These are phyloP conservation scores for Neonectria sp. DNA, from an alignment of 2,329 filamentous ascomycete genomes.

Conservation along the genomic window DNA sequence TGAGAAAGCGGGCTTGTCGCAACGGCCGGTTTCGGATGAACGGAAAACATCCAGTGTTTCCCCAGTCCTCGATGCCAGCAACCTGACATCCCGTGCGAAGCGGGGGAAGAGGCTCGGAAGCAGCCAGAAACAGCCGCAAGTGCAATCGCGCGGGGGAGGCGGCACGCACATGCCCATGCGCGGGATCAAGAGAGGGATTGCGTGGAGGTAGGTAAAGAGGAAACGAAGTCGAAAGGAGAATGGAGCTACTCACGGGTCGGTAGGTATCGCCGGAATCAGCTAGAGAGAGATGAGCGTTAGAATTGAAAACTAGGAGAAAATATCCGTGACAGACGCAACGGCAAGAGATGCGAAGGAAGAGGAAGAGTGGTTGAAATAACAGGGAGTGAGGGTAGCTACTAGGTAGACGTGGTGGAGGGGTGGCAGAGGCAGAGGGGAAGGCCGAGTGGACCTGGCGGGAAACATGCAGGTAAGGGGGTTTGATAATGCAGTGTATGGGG, in stretches of 20 bases:
- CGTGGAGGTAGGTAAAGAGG: slow-evolving; percentile 29
- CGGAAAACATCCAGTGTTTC: slow-evolving; percentile 36
- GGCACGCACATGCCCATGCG: slow-evolving; percentile 37
- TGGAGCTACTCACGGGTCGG: slow-evolving; percentile 67
- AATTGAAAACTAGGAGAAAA: slow-evolving; percentile 43
- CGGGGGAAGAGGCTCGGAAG: slow-evolving; percentile 37
- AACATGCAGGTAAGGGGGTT: slow-evolving; percentile 62
- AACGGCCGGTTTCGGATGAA: slow-evolving; percentile 41
- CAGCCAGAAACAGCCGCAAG: slow-evolving; percentile 31
- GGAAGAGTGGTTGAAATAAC: slow-evolving; percentile 52
- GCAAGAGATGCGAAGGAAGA: slow-evolving; percentile 44
- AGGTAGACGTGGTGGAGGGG: slow-evolving; percentile 52
- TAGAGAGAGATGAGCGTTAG: slow-evolving; percentile 60
- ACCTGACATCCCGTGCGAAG: slow-evolving; percentile 36
- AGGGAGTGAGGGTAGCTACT: slow-evolving; percentile 50
- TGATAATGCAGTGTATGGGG: slow-evolving; percentile 53
- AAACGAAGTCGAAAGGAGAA: slow-evolving; percentile 32
- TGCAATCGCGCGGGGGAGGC: slow-evolving; percentile 40
- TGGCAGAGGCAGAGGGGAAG: slow-evolving; percentile 50
- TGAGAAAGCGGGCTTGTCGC: slow-evolving; percentile 23
- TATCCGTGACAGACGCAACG: slow-evolving; percentile 44
- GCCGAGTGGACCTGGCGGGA: slow-evolving; percentile 62
- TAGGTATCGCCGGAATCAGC: slow-evolving; percentile 74
- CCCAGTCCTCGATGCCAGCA: slow-evolving; percentile 32
- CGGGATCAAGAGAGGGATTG: slow-evolving; percentile 32